Base-by-base conservation (phyloP, 495 filamentous ascomycete genomes). In the Astrocystis sublimbata region DNA sequence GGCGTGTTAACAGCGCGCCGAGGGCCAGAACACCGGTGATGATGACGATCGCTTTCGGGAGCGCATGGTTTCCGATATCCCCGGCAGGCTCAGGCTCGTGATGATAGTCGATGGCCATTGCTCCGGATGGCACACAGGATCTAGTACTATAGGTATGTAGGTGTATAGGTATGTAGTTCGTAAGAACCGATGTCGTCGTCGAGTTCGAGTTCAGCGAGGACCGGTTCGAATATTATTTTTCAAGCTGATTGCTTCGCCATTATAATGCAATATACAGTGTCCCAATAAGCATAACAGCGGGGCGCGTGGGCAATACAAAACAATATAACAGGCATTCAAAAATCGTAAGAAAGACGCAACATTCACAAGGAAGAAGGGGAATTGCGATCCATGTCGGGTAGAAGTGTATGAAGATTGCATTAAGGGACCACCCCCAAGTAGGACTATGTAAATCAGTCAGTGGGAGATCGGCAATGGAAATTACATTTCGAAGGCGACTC, bases 21-120 rank as follows among this genome's bases (percentile, higher is more conserved):
- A 50, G 19, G 15, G 43, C 57, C 30, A 59, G 8, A 28, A 40
- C 6, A 19, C 57, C 57, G 17, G 42, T 50, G 30, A 50, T 7
- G 9, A 59, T 59, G n/a, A 59, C 15, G 1, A 59, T 59, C 4
- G 15, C 43, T 50, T 50, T 38, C 21, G 57, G 57, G 19, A 59
- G 24, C 30, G 21, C 21, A 50, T 59, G 57, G 10, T 59, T 40
- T 40, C 57, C 57, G 6, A 59, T 59, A 8, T 59, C 57, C 21
- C 57, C 57, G 19, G 45, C 42, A 4, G 55, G 42, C 23, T 3
- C 41, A 19, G 17, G 9, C 36, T n/a, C n/a, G n/a, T n/a, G n/a
- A n/a, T 26, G 40, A 0, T 45, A 31, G 13, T 46, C 28, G 24
- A 21, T 4, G 17, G 45, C 55, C 55, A 58, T 58, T 35, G 23